A percentile compares a stretch with the other conserved stretches of the same genome.
phyloP scores from a whole-genome alignment of 2,329 filamentous ascomycete species.

The Ceratocystis albifundus region DNA sequence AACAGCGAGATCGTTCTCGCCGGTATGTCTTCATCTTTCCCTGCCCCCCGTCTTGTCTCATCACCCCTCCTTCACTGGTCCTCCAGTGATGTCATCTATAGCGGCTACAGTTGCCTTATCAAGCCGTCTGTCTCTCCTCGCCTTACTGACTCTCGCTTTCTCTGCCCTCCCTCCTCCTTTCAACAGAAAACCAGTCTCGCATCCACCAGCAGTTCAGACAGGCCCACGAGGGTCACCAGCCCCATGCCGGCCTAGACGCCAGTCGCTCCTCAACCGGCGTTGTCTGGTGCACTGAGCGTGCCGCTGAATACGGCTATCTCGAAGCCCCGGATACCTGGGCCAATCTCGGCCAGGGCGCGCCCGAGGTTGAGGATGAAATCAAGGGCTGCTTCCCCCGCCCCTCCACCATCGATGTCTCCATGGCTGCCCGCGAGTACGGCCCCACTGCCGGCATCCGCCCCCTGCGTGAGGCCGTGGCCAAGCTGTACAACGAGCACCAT shows the following conservation, averaged over 20 bases:
- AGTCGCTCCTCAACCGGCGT: slow-evolving; percentile 84
- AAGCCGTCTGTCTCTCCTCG: not conserved
- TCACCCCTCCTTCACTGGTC: not conserved
- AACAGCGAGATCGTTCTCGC: slow-evolving; percentile 23
- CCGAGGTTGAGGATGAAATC: slow-evolving; percentile 89
- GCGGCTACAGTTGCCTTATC: slow-evolving; percentile 11
- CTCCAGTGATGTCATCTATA: not conserved
- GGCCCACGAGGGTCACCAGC: slow-evolving; percentile 80
- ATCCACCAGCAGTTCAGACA: slow-evolving; percentile 82
- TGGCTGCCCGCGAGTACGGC: slow-evolving; percentile 76
- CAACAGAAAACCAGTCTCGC: slow-evolving; percentile 63
- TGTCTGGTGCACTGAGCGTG: slow-evolving; percentile 83
- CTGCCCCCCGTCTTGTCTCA: too few relatives aligned
- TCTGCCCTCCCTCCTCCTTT: not conserved
- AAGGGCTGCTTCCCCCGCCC: slow-evolving; percentile 78
- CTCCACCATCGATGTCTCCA: slow-evolving; percentile 61
- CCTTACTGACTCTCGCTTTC: not conserved
- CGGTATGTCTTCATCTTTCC: slow-evolving; percentile 10
- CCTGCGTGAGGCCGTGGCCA: slow-evolving; percentile 75
- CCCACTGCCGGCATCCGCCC: slow-evolving; percentile 91
- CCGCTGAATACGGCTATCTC: slow-evolving; percentile 75
- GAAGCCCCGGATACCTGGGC: slow-evolving; percentile 78
- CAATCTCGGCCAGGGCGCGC: slow-evolving; percentile 86
- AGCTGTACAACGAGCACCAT: slow-evolving; percentile 87
- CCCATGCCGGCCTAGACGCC: slow-evolving; percentile 82